A percentile compares a stretch with the other conserved stretches of the same genome.
Conservation (phyloP, 2,329 filamentous ascomycete genomes). For the Fusarium sp. region DNA sequence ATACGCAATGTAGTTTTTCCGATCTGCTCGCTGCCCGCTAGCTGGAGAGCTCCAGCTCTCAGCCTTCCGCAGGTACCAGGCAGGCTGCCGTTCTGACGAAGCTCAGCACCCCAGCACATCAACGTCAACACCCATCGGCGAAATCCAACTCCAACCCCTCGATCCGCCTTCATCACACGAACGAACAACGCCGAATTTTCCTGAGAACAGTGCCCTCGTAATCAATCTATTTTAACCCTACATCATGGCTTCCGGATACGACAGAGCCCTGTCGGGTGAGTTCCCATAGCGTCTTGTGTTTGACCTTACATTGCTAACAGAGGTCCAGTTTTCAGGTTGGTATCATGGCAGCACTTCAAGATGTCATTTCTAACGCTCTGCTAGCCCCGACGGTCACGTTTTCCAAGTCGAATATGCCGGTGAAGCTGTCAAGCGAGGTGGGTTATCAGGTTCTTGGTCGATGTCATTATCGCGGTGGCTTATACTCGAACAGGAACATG, state of each 20-base stretch:
- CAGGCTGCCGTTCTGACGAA: slow-evolving; percentile 60
- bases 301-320: slow-evolving; percentile 62
- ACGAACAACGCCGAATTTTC: slow-evolving; percentile 16
- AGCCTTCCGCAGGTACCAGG: slow-evolving; percentile 49
- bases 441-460: slow-evolving; percentile 38
- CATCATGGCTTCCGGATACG: slow-evolving; percentile 92
- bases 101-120: slow-evolving; percentile 50
- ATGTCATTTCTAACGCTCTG: slow-evolving; percentile 59
- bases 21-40: slow-evolving; percentile 27
- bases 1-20: slow-evolving; percentile 52
- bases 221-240: slow-evolving; percentile 15
- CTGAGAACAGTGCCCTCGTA: neutral
- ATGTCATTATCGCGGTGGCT: slow-evolving; percentile 27
- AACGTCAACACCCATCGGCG: slow-evolving; percentile 44
- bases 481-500: slow-evolving; percentile 80
- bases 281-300: slow-evolving; percentile 45
- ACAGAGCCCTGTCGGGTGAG: slow-evolving; percentile 98
- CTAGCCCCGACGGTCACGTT: slow-evolving; percentile 97
- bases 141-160: slow-evolving; percentile 37
- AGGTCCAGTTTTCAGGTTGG: slow-evolving; percentile 84
- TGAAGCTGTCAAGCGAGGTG: slow-evolving; percentile 98
- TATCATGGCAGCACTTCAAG: slow-evolving; percentile 3
- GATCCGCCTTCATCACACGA: slow-evolving; percentile 28
- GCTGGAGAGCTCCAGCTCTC: slow-evolving; percentile 51
- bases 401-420: slow-evolving; percentile 99